Conservation (phyloP, 148 eudicot genomes). For the Rhododendron griersonianum region DNA sequence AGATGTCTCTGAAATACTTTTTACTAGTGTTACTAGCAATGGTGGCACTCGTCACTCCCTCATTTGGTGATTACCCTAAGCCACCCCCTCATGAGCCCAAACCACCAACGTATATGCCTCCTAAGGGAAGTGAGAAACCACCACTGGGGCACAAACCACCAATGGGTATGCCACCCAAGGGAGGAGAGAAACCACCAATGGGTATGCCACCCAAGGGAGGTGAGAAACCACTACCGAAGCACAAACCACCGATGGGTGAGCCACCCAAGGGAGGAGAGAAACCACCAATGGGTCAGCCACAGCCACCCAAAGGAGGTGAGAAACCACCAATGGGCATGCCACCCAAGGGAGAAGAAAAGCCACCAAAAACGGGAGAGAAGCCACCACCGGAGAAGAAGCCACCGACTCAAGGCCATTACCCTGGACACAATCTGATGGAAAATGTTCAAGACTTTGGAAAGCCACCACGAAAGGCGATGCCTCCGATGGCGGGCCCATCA, state of each 20-base stretch:
- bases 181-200: neutral
- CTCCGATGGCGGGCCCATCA: neutral
- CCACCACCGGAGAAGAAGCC: neutral
- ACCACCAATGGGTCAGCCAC: neutral
- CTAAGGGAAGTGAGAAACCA: neutral
- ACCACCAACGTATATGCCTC: neutral
- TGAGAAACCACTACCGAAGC: neutral
- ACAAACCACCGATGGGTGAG: neutral
- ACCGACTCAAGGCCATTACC: neutral
- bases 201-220: neutral
- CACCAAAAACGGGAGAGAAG: neutral
- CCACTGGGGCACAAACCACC: neutral
- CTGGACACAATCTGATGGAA: neutral
- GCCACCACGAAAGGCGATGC: neutral
- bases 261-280: neutral
- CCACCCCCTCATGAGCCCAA: neutral
- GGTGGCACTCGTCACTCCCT: neutral
- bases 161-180: neutral
- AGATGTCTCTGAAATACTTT: neutral
- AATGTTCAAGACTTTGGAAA: neutral
- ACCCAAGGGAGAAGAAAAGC: slow-evolving; percentile 1
- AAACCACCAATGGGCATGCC: neutral
- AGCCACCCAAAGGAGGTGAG: neutral
- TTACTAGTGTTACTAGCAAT: neutral
- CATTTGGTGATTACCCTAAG: neutral